Conservation (phyloP, 1,139 yeast genomes). For the Pichia sp. region DNA sequence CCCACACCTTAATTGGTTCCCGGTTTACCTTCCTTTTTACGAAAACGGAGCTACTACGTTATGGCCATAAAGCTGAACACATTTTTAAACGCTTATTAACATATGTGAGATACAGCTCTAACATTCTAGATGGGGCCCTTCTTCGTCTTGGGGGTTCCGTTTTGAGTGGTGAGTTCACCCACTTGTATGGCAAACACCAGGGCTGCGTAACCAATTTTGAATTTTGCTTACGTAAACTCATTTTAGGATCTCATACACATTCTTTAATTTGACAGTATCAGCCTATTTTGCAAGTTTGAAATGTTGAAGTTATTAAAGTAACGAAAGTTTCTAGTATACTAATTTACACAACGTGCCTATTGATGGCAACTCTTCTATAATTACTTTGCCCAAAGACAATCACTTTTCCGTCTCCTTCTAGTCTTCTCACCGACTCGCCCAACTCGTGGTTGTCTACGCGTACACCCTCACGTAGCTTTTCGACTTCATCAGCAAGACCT, state of each 20-base stretch:
- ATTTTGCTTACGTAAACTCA: neutral
- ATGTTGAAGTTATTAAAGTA: neutral
- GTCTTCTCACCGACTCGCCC: constrained; percentile 60
- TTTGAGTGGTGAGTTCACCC: too few relatives aligned
- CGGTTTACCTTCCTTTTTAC: too few relatives aligned
- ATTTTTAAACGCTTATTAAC: too few relatives aligned
- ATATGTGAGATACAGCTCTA: too few relatives aligned
- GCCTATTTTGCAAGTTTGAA: neutral
- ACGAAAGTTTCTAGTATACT: neutral
- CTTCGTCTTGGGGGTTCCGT: too few relatives aligned
- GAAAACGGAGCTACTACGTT: too few relatives aligned
- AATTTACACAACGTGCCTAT: constrained; percentile 18
- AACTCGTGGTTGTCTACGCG: constrained; percentile 71
- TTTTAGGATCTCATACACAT: neutral
- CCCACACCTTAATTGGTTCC: neutral
- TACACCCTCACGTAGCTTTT: constrained; percentile 39
- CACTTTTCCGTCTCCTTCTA: constrained; percentile 73
- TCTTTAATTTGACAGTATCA: constrained; percentile 1
- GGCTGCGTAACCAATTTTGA: constrained; percentile 13
- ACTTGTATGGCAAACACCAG: neutral
- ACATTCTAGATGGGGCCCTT: too few relatives aligned
- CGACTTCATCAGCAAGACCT: constrained; percentile 57
- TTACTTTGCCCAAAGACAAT: constrained; percentile 71
- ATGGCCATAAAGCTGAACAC: too few relatives aligned
- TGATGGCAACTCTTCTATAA: constrained; percentile 56